phyloP scores from a whole-genome alignment of 2,329 filamentous ascomycete genomes.

The Colletotrichum orchidophilum region DNA sequence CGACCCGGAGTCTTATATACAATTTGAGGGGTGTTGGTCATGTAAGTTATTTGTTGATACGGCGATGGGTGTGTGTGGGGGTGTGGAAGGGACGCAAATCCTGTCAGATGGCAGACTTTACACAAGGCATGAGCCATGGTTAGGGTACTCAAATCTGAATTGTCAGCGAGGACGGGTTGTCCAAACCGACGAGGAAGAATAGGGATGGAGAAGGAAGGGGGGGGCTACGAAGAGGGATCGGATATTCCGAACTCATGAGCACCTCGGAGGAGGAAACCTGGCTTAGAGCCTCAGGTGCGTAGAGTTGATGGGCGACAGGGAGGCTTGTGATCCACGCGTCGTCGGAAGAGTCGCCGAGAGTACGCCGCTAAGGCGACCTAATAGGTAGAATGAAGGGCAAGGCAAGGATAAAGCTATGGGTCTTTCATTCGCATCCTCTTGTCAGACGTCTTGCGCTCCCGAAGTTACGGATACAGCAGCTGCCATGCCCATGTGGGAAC shows the following conservation, averaged over 20 bases:
- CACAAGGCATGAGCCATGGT: neutral
- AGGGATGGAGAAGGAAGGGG: constrained; percentile 7
- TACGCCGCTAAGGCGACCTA: neutral
- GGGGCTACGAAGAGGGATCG: constrained; percentile 29
- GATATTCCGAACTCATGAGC: neutral
- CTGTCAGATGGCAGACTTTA: constrained; percentile 4
- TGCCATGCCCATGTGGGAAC: too few relatives aligned
- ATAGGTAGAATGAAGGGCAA: neutral
- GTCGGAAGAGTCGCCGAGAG: constrained; percentile 16
- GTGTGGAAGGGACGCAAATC: neutral
- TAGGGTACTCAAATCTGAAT: neutral
- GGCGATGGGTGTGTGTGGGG: neutral
- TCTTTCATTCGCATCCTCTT: neutral
- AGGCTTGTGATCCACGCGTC: neutral
- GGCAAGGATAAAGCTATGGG: neutral
- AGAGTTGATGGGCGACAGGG: too few relatives aligned
- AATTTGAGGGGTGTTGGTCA: neutral
- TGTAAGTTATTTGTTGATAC: neutral
- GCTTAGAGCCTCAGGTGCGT: neutral
- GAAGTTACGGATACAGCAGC: neutral
- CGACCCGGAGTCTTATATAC: constrained; percentile 23
- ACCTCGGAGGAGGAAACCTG: neutral
- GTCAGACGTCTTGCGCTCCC: neutral
- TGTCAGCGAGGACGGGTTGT: neutral
- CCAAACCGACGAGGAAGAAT: neutral